Conservation (phyloP, 2,329 filamentous ascomycete genomes). For the Monilinia fructicola region DNA sequence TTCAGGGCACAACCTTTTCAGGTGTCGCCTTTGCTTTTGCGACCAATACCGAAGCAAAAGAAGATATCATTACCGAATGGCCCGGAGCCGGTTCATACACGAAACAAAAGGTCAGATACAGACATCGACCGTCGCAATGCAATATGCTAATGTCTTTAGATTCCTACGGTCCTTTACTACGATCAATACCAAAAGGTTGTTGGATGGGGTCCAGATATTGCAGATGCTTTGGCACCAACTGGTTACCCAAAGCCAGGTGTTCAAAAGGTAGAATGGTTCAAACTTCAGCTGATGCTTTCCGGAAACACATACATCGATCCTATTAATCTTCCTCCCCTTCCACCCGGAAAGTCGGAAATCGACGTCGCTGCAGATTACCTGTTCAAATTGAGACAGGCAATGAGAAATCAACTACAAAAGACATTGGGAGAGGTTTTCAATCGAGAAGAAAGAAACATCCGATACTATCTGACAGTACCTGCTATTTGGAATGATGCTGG, state of each 20-base stretch:
- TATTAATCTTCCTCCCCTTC: conserved; percentile 95
- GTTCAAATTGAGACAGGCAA: conserved; percentile 95
- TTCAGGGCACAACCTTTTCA: conserved; percentile 91
- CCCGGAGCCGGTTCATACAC: conserved; percentile 95
- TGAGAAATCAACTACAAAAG: conserved; percentile 94
- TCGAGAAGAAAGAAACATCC: conserved; percentile 94
- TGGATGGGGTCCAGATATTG: conserved; percentile 98
- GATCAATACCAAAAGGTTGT: conserved; percentile 99
- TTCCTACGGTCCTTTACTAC: conserved; percentile 98
- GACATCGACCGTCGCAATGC: conserved; percentile 2
- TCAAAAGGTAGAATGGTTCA: conserved; percentile 99
- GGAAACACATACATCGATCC: conserved; percentile 99
- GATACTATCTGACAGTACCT: conserved; percentile 97
- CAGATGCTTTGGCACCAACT: conserved; percentile 91
- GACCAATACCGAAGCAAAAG: conserved; percentile 94
- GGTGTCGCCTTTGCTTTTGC: conserved; percentile 92
- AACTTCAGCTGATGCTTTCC: conserved; percentile 96
- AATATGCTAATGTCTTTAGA: conserved; percentile 54
- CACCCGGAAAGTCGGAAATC: conserved; percentile 96
- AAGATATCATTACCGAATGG: conserved; percentile 99
- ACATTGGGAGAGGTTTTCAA: conserved; percentile 97
- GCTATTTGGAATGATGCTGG: conserved; percentile 99
- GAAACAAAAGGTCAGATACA: conserved; percentile 81
- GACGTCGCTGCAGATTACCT: conserved; percentile 99
- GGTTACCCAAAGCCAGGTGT: conserved; percentile 97